Percentiles rank a stretch among this genome's conserved stretches.
phyloP scores from a whole-genome alignment of 768 basidiomycete species.

The Saitozyma sp. region DNA sequence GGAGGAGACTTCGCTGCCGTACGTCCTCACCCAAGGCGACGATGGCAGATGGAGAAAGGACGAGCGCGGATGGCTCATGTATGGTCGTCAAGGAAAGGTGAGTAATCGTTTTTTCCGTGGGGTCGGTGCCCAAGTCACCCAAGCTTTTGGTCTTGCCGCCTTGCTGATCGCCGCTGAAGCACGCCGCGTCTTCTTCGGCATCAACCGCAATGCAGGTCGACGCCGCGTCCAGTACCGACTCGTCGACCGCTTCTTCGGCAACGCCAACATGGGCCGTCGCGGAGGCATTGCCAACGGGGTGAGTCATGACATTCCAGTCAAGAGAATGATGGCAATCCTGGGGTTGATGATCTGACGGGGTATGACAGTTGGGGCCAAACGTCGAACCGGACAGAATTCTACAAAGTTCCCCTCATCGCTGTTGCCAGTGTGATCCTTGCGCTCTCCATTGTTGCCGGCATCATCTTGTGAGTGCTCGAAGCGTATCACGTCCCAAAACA shows the following conservation, averaged over 20 bases:
- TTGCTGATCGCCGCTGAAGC: too few species aligned
- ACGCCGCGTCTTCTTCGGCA: background rate
- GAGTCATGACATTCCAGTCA: background rate
- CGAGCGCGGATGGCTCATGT: slow-evolving; percentile 10
- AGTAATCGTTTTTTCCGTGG: slow-evolving; percentile 33
- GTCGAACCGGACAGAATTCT: slow-evolving; percentile 43
- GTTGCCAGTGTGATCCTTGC: slow-evolving; percentile 45
- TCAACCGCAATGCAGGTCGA: background rate
- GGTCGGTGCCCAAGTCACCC: slow-evolving; percentile 17
- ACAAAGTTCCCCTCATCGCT: slow-evolving; percentile 48
- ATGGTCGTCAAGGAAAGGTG: slow-evolving; percentile 37
- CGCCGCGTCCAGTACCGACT: background rate
- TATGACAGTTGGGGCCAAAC: slow-evolving; percentile 40
- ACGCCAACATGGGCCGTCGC: slow-evolving; percentile 32
- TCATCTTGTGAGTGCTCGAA: slow-evolving; percentile 34
- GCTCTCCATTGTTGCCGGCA: slow-evolving; percentile 33
- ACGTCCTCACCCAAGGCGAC: slow-evolving; percentile 24
- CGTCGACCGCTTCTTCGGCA: slow-evolving; percentile 4
- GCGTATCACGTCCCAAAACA: background rate
- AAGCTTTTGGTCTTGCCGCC: too few species aligned
- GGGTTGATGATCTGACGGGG: too few species aligned
- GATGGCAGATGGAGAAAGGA: background rate
- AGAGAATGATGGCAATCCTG: background rate
- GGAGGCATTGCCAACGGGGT: slow-evolving; percentile 41
- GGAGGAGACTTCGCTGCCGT: slow-evolving; percentile 26